Evolutionary conservation across 768 basidiomycete species (phyloP).

Genomic region (Melanogaster broomeanus): DNA sequence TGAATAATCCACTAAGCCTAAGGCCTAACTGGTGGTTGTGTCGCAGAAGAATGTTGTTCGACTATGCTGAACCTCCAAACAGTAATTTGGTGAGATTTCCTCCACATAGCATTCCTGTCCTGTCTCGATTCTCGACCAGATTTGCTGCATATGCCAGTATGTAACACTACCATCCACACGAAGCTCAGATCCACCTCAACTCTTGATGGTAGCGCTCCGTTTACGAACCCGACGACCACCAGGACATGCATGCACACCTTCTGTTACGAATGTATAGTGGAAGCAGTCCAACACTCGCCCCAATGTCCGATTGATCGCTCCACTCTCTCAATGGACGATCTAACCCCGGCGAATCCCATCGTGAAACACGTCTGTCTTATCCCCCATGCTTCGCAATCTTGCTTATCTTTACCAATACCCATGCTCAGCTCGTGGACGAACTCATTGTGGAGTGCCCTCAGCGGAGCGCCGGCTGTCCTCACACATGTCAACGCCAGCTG

Average conservation of each 20-base stretch:
- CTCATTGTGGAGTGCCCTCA: conserved; percentile 73
- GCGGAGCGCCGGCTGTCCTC: conserved; percentile 55
- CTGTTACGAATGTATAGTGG: conserved; percentile 78
- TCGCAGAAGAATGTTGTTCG: conserved; percentile 31
- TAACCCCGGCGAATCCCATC: conserved; percentile 68
- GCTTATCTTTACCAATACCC: conserved; percentile 5
- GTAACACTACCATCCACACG: conserved; percentile 3
- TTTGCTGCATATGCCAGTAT: conserved; percentile 79
- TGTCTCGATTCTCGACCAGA: conserved; percentile 38
- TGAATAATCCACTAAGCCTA: background rate
- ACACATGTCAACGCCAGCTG: conserved; percentile 68
- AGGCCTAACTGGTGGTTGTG: background rate
- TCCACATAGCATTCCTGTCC: background rate
- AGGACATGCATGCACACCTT: conserved; percentile 83
- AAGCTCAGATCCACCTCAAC: conserved; percentile 9
- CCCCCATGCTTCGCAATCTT: conserved; percentile 2
- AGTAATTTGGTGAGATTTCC: conserved; percentile 58
- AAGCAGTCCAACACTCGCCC: conserved; percentile 63
- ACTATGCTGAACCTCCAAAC: conserved; percentile 64
- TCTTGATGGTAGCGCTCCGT: conserved; percentile 54
- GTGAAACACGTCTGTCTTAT: conserved; percentile 52
- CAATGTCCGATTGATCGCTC: conserved; percentile 88
- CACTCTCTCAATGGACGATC: conserved; percentile 55
- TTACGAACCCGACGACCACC: conserved; percentile 74
- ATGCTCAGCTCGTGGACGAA: conserved; percentile 76